phyloP scores from a whole-genome alignment of 257 asterid genomes.

The Galeopsis tetrahit region DNA sequence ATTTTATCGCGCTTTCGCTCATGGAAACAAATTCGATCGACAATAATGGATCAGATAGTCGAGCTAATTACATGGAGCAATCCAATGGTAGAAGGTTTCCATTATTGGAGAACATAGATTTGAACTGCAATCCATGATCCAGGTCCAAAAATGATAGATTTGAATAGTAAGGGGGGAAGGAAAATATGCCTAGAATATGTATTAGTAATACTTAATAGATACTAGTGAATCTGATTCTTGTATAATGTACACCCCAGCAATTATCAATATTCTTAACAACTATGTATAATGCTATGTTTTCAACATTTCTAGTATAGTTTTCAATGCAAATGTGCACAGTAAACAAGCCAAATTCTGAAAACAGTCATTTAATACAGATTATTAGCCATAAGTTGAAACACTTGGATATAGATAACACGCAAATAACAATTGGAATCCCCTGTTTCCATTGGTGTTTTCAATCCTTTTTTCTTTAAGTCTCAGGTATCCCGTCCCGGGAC shows the following conservation, averaged over 20 bases:
- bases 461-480: too few species aligned
- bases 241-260: conserved; percentile 5
- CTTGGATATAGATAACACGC: too few species aligned
- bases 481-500: too few species aligned
- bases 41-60: conserved; percentile 23
- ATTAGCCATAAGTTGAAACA: neutral
- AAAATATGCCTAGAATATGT: conserved; percentile 17
- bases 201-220: neutral
- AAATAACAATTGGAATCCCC: neutral
- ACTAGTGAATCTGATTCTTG: conserved; percentile 25
- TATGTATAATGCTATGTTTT: conserved; percentile 12
- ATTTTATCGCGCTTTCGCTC: conserved; percentile 38
- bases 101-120: conserved; percentile 57
- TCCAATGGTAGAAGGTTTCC: conserved; percentile 16
- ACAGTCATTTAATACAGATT: neutral
- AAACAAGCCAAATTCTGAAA: neutral
- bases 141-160: conserved; percentile 46
- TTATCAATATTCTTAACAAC: conserved; percentile 22
- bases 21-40: conserved; percentile 52
- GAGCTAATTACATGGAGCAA: neutral
- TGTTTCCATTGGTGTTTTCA: too few species aligned
- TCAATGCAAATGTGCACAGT: neutral
- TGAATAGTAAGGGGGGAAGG: conserved; percentile 49
- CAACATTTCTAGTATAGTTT: neutral
- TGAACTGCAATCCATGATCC: conserved; percentile 51